Evolutionary conservation across 495 filamentous ascomycete species (phyloP).

Genomic region (Hyphodiscus hymeniophilus): DNA sequence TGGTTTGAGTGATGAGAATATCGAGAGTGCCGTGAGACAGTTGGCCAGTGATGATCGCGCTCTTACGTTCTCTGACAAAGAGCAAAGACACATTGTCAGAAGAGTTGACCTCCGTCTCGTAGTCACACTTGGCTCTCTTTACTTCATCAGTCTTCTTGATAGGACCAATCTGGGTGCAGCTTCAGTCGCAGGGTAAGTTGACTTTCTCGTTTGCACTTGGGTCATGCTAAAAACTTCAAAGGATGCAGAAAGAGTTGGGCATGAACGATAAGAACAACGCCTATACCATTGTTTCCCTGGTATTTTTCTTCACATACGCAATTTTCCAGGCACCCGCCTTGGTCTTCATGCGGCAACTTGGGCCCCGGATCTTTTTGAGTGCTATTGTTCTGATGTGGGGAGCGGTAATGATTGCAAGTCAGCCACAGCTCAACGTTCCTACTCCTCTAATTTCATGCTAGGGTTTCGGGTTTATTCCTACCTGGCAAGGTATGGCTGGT

Average conservation of each 20-base stretch:
- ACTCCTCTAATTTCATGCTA: neutral
- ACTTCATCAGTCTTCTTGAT: constrained; percentile 60
- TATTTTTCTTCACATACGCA: constrained; percentile 62
- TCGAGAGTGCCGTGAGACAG: neutral
- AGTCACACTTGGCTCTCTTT: constrained; percentile 51
- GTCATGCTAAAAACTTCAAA: neutral
- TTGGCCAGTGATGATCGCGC: neutral
- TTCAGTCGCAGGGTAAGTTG: constrained; percentile 45
- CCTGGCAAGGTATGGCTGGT: constrained; percentile 41
- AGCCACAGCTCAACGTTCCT: constrained; percentile 13
- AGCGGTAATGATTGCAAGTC: constrained; percentile 30
- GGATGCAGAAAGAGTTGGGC: constrained; percentile 44
- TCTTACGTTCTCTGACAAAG: constrained; percentile 22
- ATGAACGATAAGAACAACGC: constrained; percentile 29
- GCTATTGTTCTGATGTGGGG: constrained; percentile 45
- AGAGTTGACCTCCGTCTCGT: constrained; percentile 55
- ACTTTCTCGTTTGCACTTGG: no score
- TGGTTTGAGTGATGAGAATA: no score
- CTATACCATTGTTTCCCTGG: constrained; percentile 42
- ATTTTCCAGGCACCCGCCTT: constrained; percentile 54
- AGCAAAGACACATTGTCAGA: constrained; percentile 41
- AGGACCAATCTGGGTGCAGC: constrained; percentile 56
- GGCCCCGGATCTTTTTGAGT: constrained; percentile 47
- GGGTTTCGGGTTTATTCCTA: constrained; percentile 41
- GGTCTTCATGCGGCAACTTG: constrained; percentile 49